Evolutionary conservation across 1,284 basidiomycete species (phyloP).

Genomic region (Phellopilus nigrolimitatus): DNA sequence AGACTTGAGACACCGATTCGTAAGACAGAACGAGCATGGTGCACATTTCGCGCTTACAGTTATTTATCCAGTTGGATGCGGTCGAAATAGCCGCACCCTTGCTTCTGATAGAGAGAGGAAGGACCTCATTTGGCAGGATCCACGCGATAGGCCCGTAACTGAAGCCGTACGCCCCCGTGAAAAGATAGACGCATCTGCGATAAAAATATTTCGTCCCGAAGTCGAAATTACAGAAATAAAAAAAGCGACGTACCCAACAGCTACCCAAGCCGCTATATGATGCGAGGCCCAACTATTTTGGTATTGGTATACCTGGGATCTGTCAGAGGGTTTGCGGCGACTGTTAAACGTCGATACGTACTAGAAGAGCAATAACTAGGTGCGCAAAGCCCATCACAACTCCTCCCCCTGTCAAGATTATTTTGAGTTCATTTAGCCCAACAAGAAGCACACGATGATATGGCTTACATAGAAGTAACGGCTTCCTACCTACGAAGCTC

Average conservation of each 20-base stretch:
- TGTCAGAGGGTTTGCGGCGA: not conserved
- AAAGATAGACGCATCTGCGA: constrained; percentile 63
- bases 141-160: constrained; percentile 85
- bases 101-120: constrained; percentile 81
- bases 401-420: constrained; percentile 49
- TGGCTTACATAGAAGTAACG: constrained; percentile 48
- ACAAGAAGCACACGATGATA: not conserved
- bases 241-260: constrained; percentile 48
- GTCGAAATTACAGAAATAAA: constrained; percentile 20
- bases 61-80: constrained; percentile 80
- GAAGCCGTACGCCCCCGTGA: constrained; percentile 78
- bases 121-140: constrained; percentile 80
- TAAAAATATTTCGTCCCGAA: constrained; percentile 26
- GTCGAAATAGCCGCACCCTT: constrained; percentile 83
- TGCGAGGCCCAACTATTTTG: constrained; percentile 53
- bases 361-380: constrained; percentile 64
- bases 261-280: constrained; percentile 53
- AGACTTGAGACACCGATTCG: constrained; percentile 39
- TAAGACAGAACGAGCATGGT: constrained; percentile 24
- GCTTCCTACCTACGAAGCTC: constrained; percentile 48
- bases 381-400: constrained; percentile 70
- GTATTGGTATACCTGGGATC: constrained; percentile 43
- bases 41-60: constrained; percentile 45
- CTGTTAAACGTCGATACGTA: constrained; percentile 26
- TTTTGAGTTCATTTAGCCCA: constrained; percentile 4